Percentiles rank a stretch among this genome's conserved stretches.
These are phyloP conservation scores for Curvularia eragrostidis DNA, from an alignment of 2,329 filamentous ascomycete species.

Conservation along the genomic window DNA sequence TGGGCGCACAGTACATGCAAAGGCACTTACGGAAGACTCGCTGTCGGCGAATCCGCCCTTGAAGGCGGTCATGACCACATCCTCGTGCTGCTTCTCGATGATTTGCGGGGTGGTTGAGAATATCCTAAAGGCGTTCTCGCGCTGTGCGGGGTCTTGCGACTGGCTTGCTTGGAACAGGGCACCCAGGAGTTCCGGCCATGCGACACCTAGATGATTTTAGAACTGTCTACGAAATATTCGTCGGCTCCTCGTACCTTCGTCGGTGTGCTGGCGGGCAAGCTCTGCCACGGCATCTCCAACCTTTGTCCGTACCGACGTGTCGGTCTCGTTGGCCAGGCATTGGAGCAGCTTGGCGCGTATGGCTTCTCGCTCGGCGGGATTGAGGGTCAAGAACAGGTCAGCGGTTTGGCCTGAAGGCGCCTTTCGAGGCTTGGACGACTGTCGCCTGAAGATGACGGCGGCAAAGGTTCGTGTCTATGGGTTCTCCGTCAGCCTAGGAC, in stretches of 20 bases:
- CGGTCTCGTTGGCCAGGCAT: conserved; percentile 74
- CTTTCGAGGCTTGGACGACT: conserved; percentile 87
- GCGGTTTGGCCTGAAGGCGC: conserved; percentile 69
- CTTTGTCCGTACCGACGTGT: conserved; percentile 84
- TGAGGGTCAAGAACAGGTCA: conserved; percentile 85
- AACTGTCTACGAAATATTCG: neutral
- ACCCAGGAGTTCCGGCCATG: conserved; percentile 88
- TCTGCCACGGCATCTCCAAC: conserved; percentile 98
- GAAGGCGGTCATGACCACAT: conserved; percentile 87
- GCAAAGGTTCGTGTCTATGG: conserved; percentile 84
- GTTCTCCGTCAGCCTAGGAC: conserved; percentile 10
- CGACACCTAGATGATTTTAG: conserved; percentile 64
- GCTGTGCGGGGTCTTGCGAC: conserved; percentile 79
- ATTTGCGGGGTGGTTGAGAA: conserved; percentile 94
- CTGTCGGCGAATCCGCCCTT: conserved; percentile 91
- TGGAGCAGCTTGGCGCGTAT: conserved; percentile 87
- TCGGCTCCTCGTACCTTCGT: conserved; percentile 71
- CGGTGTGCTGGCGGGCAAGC: conserved; percentile 91
- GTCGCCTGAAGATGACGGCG: conserved; percentile 91
- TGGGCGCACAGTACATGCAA: neutral
- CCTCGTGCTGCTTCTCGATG: conserved; percentile 94
- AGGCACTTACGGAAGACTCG: conserved; percentile 69
- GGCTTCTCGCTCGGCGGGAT: conserved; percentile 72
- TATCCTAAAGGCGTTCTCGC: conserved; percentile 92
- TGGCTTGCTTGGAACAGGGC: conserved; percentile 91